phyloP scores from a whole-genome alignment of 78 protist species.

The Dictyostelium brefeldianum region DNA sequence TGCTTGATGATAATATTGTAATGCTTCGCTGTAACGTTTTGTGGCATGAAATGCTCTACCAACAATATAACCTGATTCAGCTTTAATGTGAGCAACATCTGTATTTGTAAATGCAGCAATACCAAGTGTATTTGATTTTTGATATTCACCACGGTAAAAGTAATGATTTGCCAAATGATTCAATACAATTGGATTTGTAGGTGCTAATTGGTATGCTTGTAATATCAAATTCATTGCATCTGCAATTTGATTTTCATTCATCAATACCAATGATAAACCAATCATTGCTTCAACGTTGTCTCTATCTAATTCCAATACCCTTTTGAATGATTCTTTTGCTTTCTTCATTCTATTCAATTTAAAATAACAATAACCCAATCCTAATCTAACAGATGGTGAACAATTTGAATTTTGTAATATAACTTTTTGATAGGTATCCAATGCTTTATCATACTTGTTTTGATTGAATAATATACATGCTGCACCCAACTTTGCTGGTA shows the following conservation, averaged over 20 bases:
- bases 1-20: slow-evolving; percentile 59
- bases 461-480: slow-evolving; percentile 72
- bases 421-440: slow-evolving; percentile 56
- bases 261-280: slow-evolving; percentile 36
- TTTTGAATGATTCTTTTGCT: slow-evolving; percentile 61
- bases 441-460: slow-evolving; percentile 48
- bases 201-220: slow-evolving; percentile 60
- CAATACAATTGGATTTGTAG: slow-evolving; percentile 63
- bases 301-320: slow-evolving; percentile 78
- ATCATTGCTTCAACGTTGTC: slow-evolving; percentile 77
- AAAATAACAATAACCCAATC: slow-evolving; percentile 79
- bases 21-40: slow-evolving; percentile 64
- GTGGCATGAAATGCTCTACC: slow-evolving; percentile 60
- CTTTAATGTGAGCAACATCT: slow-evolving; percentile 25
- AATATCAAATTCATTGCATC: slow-evolving; percentile 20
- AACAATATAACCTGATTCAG: slow-evolving; percentile 43
- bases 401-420: slow-evolving; percentile 49
- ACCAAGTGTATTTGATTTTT: slow-evolving; percentile 50
- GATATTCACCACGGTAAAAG: slow-evolving; percentile 59
- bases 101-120: slow-evolving; percentile 25
- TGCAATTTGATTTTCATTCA: slow-evolving; percentile 16
- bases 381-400: slow-evolving; percentile 62
- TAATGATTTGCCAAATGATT: slow-evolving; percentile 84
- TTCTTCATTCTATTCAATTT: slow-evolving; percentile 39
- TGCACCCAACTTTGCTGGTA: slow-evolving; percentile 61